Evolutionary conservation across 2,329 filamentous ascomycete species (phyloP), one percentile per base, ranked within the genome.

Genomic region (Blastomyces parvus): DNA sequence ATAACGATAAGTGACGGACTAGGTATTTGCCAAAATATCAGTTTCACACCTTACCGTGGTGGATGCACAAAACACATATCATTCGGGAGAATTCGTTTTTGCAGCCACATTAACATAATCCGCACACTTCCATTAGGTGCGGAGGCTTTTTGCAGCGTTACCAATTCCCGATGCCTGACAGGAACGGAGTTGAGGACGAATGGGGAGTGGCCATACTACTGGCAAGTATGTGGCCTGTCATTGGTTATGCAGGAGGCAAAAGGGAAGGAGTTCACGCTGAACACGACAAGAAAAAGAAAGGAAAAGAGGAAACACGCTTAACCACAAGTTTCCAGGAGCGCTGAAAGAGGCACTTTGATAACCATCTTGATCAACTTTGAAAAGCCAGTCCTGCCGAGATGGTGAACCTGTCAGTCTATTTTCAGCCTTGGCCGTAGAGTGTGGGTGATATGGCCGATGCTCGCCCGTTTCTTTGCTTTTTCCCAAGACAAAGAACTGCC

Each of bases 61-160:
- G 57, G 57, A 59, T 59, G 40, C 57, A 59, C 57, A 59, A 59
- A 46, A 40, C 57, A 40, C 30, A 19, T 30, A 46, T 40, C 42
- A 44, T 46, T 46, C 14, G 57, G 57, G 27, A 7, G 25, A 22
- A 46, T 59, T 25, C 25, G 30, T 40, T 48, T 58, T 46, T 59
- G 57, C 38, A 30, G 57, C 27, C 57, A 48, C 22, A 27, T 59
- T 59, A 19, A n/a, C n/a, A 40, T 27, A 44, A 48, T 42, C 55
- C 57, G 42, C 42, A 59, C 57, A 59, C 48, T 59, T 48, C 57
- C 57, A 59, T 48, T 59, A 59, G 17, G 57, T 59, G 57, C 42
- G 57, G 57, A 59, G 57, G 40, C 57, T 33, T 59, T 59, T 59
- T 48, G 57, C 57, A 59, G 57, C 42, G 57, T 46, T 59, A 46